Evolutionary conservation across 345 rosid species (phyloP).

Genomic region (Psidium guajava): DNA sequence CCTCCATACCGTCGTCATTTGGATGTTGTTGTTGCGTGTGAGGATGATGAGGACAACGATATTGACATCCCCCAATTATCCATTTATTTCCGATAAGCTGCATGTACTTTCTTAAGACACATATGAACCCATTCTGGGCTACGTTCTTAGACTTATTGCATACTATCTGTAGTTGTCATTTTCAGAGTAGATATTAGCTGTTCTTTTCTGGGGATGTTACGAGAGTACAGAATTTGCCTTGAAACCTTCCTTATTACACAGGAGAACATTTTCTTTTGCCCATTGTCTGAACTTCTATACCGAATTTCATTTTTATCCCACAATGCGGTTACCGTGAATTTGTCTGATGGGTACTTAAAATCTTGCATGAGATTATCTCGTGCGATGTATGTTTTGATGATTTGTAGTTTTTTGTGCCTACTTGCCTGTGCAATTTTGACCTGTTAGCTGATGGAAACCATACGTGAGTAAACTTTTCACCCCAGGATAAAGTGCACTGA

Average conservation of each 20-base stretch:
- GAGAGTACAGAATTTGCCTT: neutral
- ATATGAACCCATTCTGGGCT: neutral
- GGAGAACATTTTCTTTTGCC: neutral
- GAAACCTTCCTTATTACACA: neutral
- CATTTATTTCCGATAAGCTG: constrained; percentile 47
- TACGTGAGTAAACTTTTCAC: neutral
- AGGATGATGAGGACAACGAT: constrained; percentile 74
- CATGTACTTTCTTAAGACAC: neutral
- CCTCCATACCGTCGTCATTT: constrained; percentile 62
- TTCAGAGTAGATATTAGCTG: neutral
- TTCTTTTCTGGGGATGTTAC: neutral
- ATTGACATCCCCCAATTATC: constrained; percentile 85
- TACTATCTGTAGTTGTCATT: neutral
- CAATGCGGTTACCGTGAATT: neutral
- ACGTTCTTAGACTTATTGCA: neutral
- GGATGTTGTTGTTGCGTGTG: constrained; percentile 92
- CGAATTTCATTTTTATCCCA: neutral
- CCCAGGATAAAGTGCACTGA: neutral
- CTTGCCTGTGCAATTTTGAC: neutral
- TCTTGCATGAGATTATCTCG: neutral
- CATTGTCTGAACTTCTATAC: neutral
- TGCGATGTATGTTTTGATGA: neutral
- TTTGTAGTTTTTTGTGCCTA: too few relatives aligned
- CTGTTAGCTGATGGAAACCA: neutral
- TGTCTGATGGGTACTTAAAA: neutral